Base-by-base conservation (phyloP, 2,329 filamentous ascomycete genomes). In the Pezicula neosporulosa region DNA sequence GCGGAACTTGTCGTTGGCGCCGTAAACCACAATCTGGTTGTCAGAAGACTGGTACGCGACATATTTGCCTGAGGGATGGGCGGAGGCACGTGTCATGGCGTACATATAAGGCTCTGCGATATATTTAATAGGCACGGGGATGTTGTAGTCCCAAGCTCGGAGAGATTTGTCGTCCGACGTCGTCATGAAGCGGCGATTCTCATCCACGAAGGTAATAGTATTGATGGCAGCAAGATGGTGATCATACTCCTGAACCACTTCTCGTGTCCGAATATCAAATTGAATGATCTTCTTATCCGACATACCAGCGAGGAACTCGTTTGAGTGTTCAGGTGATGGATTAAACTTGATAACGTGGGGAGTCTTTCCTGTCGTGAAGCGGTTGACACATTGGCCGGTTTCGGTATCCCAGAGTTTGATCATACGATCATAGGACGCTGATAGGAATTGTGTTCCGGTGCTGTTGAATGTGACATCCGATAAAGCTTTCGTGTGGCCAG, bases 321-420 rank as follows among this genome's bases (percentile, higher is more conserved):
- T 87, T 8, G 86, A 82, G 59, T 87, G 83, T 49, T 88, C 85
- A 0, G 80, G 75, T 45, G 85, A 82, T 0, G 93, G 92, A 70
- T 97, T 96, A 78, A 97, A 97, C 60, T 89, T 86, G 60, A 99
- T 78, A 48, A 96, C 92, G 66, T 99, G 94, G 5, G 94, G 93
- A 13, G 91, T 97, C 75, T 95, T 96, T 65, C 93, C 93, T 1
- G 90, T 96, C 16, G 87, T 90, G 75, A 96, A 99, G 52, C 90
- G 90, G 63, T 83, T 86, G 59, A 96, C 74, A 66, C 93, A 97
- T 61, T 86, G 80, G 43, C 94, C 94, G 19, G 90, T 97, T 70
- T 99, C 94, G 1, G 93, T 97, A 64, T 99, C 94, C 94, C 94
- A 99, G 28, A 99, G 79, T 72, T 97, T 97, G 76, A 97, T 97